Evolutionary conservation across 805 yeast species (phyloP), one percentile per base, ranked within the genome.

Genomic region (Hanseniaspora thailandica): DNA sequence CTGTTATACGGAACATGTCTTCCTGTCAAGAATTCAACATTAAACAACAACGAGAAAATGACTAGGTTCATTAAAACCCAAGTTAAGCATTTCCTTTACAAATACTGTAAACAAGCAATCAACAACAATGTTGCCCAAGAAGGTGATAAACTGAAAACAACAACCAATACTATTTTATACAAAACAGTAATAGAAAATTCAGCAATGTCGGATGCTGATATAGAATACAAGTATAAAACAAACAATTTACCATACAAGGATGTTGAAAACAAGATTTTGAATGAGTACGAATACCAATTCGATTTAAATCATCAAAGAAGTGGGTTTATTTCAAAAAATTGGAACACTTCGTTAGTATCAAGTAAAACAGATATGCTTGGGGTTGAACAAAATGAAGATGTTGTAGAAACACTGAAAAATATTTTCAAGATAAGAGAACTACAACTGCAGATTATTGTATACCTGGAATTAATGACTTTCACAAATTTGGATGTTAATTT

Each of bases 341-440:
- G 38, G 28, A 45, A 51, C 28, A 5, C 44, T 6, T 9, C 17
- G 4, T n/a, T 40, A 7, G 7, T 48, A 7, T 25, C 12, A 22
- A 15, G 10, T 12, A 40, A 40, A 31, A 48, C 39, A n/a, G 44
- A 28, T 15, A 26, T 19, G 19, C 20, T 17, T 23, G 31, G 41
- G n/a, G 13, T 35, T 5, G 26, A n/a, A 31, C 17, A 25, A 26
- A 31, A 52, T 19, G 15, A 15, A 2, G 30, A 43, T n/a, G 36
- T 44, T 15, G 22, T 40, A 20, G 22, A 49, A 38, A 8, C 54
- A 36, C 15, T 50, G 23, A 31, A 47, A 45, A 15, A 31, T 36
- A 70, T 72, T 36, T 65, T 78, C 55, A 79, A 78, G 57, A 67
- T 75, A 2, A 65, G 82, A 34, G 84, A 79, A 57, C 75, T 80